A percentile compares a stretch with the other conserved stretches of the same genome.
These are phyloP conservation scores for Paracoccidioides brasiliensis DNA, from an alignment of 2,329 filamentous ascomycete species.

Conservation along the genomic window DNA sequence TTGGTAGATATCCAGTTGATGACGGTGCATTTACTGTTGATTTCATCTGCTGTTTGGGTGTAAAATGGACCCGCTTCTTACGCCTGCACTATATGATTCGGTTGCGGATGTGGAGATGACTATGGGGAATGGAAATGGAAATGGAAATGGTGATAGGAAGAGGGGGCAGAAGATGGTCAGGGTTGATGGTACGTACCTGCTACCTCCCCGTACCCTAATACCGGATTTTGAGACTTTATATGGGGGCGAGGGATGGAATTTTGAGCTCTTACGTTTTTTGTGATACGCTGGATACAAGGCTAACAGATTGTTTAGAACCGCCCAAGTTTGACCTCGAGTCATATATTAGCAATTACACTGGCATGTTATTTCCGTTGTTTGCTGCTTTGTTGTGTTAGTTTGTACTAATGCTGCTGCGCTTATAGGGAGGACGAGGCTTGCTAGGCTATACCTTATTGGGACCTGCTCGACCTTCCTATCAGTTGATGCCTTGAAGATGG, in stretches of 20 bases:
- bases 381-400: neutral
- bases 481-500: slow-evolving; percentile 66
- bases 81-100: neutral
- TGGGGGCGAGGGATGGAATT: neutral
- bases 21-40: neutral
- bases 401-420: neutral
- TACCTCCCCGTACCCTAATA: neutral
- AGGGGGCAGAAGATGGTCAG: slow-evolving; percentile 8
- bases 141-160: neutral
- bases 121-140: neutral
- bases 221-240: neutral
- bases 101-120: neutral
- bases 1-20: too few relatives aligned
- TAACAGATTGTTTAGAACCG: slow-evolving; percentile 40
- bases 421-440: slow-evolving; percentile 64
- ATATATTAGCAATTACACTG: slow-evolving; percentile 80
- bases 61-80: neutral
- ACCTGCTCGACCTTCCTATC: slow-evolving; percentile 61
- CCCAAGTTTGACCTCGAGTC: slow-evolving; percentile 86
- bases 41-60: neutral
- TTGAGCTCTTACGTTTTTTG: too few relatives aligned
- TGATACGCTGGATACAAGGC: neutral
- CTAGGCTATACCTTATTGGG: slow-evolving; percentile 73
- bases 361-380: slow-evolving; percentile 33
- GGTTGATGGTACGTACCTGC: slow-evolving; percentile 19